Conservation (phyloP, 768 basidiomycete species). For the Auricularia heimuer region DNA sequence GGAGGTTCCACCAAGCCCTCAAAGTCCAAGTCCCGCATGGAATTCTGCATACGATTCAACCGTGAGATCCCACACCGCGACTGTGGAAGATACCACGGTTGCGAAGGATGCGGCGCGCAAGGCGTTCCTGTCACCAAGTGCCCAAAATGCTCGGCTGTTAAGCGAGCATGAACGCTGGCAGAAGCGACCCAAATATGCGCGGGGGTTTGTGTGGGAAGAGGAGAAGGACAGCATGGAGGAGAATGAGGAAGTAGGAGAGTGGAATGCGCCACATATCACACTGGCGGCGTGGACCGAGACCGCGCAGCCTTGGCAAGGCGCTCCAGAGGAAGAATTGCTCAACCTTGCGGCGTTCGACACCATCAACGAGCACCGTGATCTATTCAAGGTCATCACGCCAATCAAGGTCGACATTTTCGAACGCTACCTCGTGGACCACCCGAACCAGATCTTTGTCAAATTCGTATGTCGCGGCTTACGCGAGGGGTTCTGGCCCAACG, state of each 20-base stretch:
- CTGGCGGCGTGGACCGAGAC: conserved; percentile 1
- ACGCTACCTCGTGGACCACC: conserved; percentile 21
- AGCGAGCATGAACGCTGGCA: not conserved
- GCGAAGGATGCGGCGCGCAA: not conserved
- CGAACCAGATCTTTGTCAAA: conserved; percentile 27
- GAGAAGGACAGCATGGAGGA: too few relatives aligned
- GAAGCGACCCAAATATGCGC: not conserved
- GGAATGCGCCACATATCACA: not conserved
- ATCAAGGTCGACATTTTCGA: conserved; percentile 26
- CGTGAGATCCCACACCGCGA: not conserved
- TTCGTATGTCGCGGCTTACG: conserved; percentile 23
- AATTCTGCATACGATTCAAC: not conserved
- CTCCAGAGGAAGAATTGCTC: not conserved
- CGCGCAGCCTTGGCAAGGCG: not conserved
- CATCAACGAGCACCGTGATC: conserved; percentile 16
- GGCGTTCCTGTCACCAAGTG: not conserved
- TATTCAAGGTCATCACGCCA: conserved; percentile 29
- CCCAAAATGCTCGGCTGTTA: not conserved
- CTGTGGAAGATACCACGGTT: conserved; percentile 7
- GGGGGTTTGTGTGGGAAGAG: not conserved
- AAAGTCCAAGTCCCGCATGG: not conserved
- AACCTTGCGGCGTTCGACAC: conserved; percentile 16
- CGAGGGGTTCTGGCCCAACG: conserved; percentile 39
- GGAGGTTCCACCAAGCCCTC: not conserved
- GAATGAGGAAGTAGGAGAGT: not conserved